A percentile compares a stretch with the other conserved stretches of the same genome.
These are phyloP conservation scores for Calonectria pauciramosa DNA, from an alignment of 2,329 filamentous ascomycete genomes.

Conservation along the genomic window DNA sequence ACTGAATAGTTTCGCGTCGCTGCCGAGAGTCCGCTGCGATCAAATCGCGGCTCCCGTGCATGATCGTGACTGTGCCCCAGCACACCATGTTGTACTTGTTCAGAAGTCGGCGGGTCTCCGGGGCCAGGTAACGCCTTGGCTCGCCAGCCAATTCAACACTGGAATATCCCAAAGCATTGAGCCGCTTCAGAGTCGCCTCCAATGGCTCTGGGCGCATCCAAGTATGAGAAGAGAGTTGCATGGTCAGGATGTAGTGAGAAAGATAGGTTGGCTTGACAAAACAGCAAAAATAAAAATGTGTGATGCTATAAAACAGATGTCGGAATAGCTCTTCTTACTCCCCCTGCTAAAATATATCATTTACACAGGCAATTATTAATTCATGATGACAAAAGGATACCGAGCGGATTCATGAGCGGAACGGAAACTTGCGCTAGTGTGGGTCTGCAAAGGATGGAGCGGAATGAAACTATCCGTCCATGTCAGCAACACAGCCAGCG, in stretches of 20 bases:
- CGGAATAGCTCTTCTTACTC: too few relatives aligned
- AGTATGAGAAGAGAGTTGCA: conserved; percentile 39
- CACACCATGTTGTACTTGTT: conserved; percentile 32
- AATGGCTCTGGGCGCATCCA: conserved; percentile 40
- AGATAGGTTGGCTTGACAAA: not conserved
- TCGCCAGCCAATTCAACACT: conserved; percentile 36
- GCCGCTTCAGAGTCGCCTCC: conserved; percentile 31
- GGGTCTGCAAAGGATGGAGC: not conserved
- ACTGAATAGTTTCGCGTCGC: conserved; percentile 27
- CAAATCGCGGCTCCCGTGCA: conserved; percentile 34
- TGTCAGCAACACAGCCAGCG: not conserved
- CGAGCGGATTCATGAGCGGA: not conserved
- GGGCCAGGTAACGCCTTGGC: conserved; percentile 17
- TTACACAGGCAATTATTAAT: not conserved
- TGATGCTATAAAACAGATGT: too few relatives aligned
- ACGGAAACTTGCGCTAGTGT: not conserved
- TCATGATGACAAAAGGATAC: not conserved
- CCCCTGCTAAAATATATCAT: not conserved
- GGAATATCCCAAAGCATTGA: conserved; percentile 29
- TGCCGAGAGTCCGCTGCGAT: conserved; percentile 32
- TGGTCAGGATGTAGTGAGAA: not conserved
- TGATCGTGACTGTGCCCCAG: conserved; percentile 38
- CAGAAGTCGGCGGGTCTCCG: conserved; percentile 25
- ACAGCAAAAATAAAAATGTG: not conserved
- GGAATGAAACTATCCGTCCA: conserved; percentile 7